These are phyloP conservation scores for Capronia coronata DNA, from an alignment of 2,329 filamentous ascomycete genomes.

Conservation along the genomic window DNA sequence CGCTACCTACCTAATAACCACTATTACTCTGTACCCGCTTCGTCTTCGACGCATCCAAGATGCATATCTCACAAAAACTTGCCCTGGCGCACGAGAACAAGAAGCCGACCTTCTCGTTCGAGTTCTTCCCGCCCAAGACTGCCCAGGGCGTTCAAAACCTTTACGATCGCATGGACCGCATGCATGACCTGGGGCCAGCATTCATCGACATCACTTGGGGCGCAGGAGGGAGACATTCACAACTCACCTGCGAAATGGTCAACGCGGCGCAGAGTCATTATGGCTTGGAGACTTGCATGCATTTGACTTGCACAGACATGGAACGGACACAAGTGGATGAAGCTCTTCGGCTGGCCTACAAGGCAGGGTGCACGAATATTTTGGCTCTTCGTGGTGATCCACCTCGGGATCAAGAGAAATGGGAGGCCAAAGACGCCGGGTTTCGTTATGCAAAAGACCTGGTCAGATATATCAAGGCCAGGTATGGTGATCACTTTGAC, in stretches of 20 bases:
- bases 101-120: constrained; percentile 91
- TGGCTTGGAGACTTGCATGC: constrained; percentile 97
- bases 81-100: constrained; percentile 69
- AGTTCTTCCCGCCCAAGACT: constrained; percentile 98
- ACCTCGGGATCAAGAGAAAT: constrained; percentile 86
- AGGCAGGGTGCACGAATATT: constrained; percentile 95
- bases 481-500: constrained; percentile 85
- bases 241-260: constrained; percentile 96
- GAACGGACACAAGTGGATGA: constrained; percentile 83
- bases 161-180: constrained; percentile 98
- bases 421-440: constrained; percentile 77
- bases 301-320: constrained; percentile 98
- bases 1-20: constrained; percentile 2
- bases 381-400: constrained; percentile 89
- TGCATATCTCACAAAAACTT: constrained; percentile 95
- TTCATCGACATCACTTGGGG: constrained; percentile 99
- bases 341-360: constrained; percentile 80
- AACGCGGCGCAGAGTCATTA: constrained; percentile 90
- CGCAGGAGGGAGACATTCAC: constrained; percentile 81
- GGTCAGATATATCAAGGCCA: constrained; percentile 71
- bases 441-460: constrained; percentile 92
- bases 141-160: constrained; percentile 86
- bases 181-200: constrained; percentile 87
- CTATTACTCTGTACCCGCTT: background rate
- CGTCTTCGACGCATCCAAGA: constrained; percentile 43